These are phyloP conservation scores for Cercospora zeina DNA, from an alignment of 2,329 filamentous ascomycete species.

Conservation along the genomic window DNA sequence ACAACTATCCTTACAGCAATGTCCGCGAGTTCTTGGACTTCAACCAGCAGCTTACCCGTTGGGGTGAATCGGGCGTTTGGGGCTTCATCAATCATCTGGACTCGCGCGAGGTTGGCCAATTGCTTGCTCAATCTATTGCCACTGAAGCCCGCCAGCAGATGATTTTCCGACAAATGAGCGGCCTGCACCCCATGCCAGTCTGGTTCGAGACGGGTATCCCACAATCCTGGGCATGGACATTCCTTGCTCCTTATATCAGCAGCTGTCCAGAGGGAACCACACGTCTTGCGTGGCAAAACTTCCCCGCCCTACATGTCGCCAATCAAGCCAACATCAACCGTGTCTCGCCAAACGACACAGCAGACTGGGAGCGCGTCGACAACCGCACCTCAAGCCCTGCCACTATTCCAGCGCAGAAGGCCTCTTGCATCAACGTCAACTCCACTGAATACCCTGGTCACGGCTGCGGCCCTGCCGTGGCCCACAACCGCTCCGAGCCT, in stretches of 20 bases:
- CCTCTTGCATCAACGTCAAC: slow-evolving; percentile 61
- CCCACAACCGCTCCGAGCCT: slow-evolving; percentile 67
- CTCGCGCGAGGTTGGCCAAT: slow-evolving; percentile 69
- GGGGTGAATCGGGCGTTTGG: slow-evolving; percentile 76
- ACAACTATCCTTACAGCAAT: slow-evolving; percentile 76
- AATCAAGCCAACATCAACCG: slow-evolving; percentile 77
- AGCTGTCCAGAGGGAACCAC: slow-evolving; percentile 72
- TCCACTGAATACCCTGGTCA: slow-evolving; percentile 46
- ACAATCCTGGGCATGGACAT: slow-evolving; percentile 81
- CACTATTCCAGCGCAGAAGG: slow-evolving; percentile 48
- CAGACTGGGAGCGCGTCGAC: slow-evolving; percentile 64
- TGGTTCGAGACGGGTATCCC: slow-evolving; percentile 80
- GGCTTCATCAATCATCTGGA: slow-evolving; percentile 78
- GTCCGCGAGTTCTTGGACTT: slow-evolving; percentile 80
- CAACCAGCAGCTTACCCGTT: slow-evolving; percentile 80
- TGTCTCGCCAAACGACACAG: slow-evolving; percentile 62
- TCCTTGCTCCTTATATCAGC: slow-evolving; percentile 77
- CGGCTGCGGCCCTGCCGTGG: slow-evolving; percentile 64
- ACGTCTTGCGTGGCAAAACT: slow-evolving; percentile 80
- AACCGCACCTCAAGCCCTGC: slow-evolving; percentile 59
- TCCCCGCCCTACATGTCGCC: slow-evolving; percentile 67
- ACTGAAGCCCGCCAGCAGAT: slow-evolving; percentile 80
- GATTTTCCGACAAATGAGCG: slow-evolving; percentile 79
- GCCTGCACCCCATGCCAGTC: slow-evolving; percentile 76
- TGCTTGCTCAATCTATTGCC: slow-evolving; percentile 74